Percentiles rank a stretch among this genome's conserved stretches.
Evolutionary conservation across 768 basidiomycete species (phyloP).

Genomic region (Mycena chlorophos): DNA sequence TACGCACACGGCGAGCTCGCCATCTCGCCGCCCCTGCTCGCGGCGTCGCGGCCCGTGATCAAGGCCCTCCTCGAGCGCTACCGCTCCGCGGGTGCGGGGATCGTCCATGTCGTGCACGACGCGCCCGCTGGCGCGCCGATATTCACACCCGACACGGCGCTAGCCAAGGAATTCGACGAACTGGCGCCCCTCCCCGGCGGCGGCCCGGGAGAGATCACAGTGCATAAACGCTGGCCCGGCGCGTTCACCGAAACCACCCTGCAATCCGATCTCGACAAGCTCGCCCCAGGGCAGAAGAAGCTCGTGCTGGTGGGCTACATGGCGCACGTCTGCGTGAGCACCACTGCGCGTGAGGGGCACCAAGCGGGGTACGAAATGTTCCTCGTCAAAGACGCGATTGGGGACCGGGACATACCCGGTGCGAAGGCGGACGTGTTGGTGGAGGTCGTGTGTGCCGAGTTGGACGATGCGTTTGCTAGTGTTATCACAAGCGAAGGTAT

Average conservation of each 20-base stretch:
- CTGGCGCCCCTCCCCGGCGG: not conserved
- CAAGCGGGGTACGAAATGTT: not conserved
- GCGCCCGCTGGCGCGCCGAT: constrained; percentile 6
- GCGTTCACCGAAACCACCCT: constrained; percentile 13
- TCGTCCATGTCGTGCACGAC: constrained; percentile 13
- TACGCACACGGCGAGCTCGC: constrained; percentile 9
- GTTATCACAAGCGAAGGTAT: not conserved
- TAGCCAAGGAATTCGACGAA: constrained; percentile 12
- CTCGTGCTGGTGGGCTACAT: constrained; percentile 11
- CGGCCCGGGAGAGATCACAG: constrained; percentile 2
- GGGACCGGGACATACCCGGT: not conserved
- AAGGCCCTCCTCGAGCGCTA: constrained; percentile 8
- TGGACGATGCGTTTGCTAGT: not conserved
- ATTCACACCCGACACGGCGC: constrained; percentile 14
- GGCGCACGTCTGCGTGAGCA: constrained; percentile 5
- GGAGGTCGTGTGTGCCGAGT: not conserved
- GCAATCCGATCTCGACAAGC: not conserved
- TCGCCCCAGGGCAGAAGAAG: constrained; percentile 7
- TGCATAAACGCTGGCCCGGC: constrained; percentile 12
- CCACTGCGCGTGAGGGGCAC: not conserved
- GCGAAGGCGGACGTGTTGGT: not conserved
- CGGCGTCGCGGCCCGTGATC: constrained; percentile 10
- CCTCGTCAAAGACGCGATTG: constrained; percentile 1
- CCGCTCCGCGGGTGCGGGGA: constrained; percentile 5
- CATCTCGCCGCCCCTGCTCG: not conserved